Base-by-base conservation (phyloP, 2,329 filamentous ascomycete species). In the Ciborinia camelliae region DNA sequence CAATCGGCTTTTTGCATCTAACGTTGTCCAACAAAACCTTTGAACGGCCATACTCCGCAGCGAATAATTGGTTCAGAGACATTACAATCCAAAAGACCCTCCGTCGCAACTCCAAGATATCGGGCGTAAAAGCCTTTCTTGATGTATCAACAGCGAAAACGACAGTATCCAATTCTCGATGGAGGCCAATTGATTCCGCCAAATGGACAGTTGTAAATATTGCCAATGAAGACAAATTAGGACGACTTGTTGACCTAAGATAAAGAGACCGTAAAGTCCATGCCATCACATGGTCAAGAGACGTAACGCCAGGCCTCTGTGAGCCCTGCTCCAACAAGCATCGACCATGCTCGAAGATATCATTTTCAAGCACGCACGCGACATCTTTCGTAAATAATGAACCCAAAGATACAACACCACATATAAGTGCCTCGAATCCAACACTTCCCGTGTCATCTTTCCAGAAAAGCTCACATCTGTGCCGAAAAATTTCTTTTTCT, bases 361-460 rank as follows among this genome's bases (percentile, higher is more conserved):
- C 69, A 41, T 64, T 66, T 65, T 77, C 76, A 3, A 66, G 50
- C 12, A 63, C 43, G 35, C 47, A 62, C 23, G 68, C 69, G 39
- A 69, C 61, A 4, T 62, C 59, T 15, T 69, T 60, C 2, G 69
- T 73, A 51, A 77, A 78, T 15, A 75, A 68, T 18, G 75, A 76
- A 18, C 74, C 75, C 15, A 77, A 62, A 7, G 71, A 73, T 32
- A 76, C 64, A 3, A 77, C 71, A 3, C 74, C 73, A 59, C 73
- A 72, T 10, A 76, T 68, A 8, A 74, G 54, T 14, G 75, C 75
- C 58, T 76, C 75, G 51, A 64, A 80, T 73, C 62, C 75, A 72
- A 48, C 70, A 53, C 43, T 70, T 68, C 63, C 71, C 68, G 32
- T 68, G n/a, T 55, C 41, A 67, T 67, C 67, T 53, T 70, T 66